Evolutionary conservation across 257 asterid genomes (phyloP).

Genomic region (Solanum lignicaule): DNA sequence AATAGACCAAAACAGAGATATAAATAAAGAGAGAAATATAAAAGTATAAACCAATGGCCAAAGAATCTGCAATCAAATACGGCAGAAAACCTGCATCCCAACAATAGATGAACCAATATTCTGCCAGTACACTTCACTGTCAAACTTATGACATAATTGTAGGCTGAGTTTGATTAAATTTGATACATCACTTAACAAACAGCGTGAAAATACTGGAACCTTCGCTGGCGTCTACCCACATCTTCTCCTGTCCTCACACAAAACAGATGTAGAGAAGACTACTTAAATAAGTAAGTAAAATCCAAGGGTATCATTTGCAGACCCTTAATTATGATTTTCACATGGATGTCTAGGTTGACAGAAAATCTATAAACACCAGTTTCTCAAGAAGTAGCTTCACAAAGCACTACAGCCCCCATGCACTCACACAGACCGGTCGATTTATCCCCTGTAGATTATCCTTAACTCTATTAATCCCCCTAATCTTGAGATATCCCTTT

Average conservation of each 20-base stretch:
- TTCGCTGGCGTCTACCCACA: background rate
- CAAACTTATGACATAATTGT: background rate
- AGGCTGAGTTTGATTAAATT: background rate
- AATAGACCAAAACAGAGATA: background rate
- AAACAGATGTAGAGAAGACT: background rate
- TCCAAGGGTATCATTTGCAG: background rate
- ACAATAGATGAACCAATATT: background rate
- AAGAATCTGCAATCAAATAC: background rate
- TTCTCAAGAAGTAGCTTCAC: background rate
- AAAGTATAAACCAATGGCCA: background rate
- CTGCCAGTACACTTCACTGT: background rate
- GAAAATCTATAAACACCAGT: background rate
- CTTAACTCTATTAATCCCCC: background rate
- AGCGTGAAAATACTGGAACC: background rate
- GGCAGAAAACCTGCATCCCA: background rate
- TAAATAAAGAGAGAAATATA: background rate
- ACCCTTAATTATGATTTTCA: background rate
- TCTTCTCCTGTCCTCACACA: background rate
- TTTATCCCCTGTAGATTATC: background rate
- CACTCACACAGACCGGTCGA: background rate
- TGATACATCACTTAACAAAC: background rate
- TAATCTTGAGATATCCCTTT: background rate
- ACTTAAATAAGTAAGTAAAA: background rate
- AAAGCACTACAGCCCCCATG: background rate
- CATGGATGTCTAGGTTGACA: background rate